Base-by-base conservation (phyloP, 495 filamentous ascomycete genomes). In the Penicillium verhagenii region DNA sequence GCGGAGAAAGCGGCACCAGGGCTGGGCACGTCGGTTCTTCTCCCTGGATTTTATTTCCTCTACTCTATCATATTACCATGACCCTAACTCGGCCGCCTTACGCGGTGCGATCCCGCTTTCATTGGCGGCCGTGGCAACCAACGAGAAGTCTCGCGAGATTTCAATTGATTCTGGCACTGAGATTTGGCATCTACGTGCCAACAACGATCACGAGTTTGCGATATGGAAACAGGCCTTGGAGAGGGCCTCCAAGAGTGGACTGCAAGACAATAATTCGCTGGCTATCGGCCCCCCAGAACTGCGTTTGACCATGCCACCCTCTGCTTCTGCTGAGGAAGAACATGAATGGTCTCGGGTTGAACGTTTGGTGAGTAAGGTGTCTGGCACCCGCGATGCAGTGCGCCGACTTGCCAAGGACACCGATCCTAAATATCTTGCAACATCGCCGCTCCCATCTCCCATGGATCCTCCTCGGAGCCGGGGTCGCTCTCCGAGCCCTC, bases 151-250 rank as follows among this genome's bases (percentile, higher is more conserved):
- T 39, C 82, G 91, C 46, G 92, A 97, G 73, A 96, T 98, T 24
- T 96, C 90, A 13, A 91, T 98, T 46, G 94, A 98, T 63, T 97
- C 95, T 0, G 94, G 94, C 0, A 92, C 93, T 5, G 94, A 98
- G 68, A 82, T 98, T 9, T 98, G 94, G 94, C 94, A 97, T 75
- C 77, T 98, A n/a, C 86, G 86, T 56, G 91, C 93, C 20, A 80
- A 78, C 23, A 93, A 88, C 57, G 80, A 83, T 7, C 86, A 84
- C 52, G 95, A 97, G 42, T 98, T 96, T 70, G 78, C 75, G 19
- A 86, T 87, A 1, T 98, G 94, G 94, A 90, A 86, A 38, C 77
- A 80, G 40, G 94, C 92, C 3, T 69, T 98, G 25, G 92, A 97
- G 67, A 83, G 79, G 56, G 92, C 92, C 54, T 68, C 69, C 49